Base-by-base conservation (phyloP, 225 moss, liverwort and hornwort genomes). In the Physcomitrellopsis africana region DNA sequence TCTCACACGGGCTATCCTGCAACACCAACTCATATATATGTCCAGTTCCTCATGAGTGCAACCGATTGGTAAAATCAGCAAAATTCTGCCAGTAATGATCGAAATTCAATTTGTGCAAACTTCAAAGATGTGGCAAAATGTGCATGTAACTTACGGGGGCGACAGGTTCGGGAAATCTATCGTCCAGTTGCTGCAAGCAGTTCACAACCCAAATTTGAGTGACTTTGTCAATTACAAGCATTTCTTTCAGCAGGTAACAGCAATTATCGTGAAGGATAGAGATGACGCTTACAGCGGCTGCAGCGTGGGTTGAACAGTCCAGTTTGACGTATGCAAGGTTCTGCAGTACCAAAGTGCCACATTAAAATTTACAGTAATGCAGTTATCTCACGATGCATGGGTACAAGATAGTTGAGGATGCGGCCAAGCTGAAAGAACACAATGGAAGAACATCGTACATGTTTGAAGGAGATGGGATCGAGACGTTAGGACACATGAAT, bases 261-360 rank as follows among this genome's bases (percentile, higher is more conserved):
- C 12, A 49, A 49, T 49, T 1, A 49, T 11, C 3, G 3, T 1
- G 11, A 15, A 49, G 3, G 48, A 49, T 13, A 19, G 0, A 18
- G 17, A 22, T 22, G 24, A 22, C 1, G 16, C 76, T 77, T 61
- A 77, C 76, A 13, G 56, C 24, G 45, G 41, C 10, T 68, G 76
- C 18, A 76, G n/a, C 5, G 2, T 44, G 12, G 76, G 68, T 68
- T 41, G 16, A 0, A 75, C 9, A 27, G 81, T 85, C 85, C 85
- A 85, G 47, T 85, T 85, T 29, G 68, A 41, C 42, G 42, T 64
- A 51, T 81, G 78, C 17, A 85, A 75, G 27, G 85, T 81, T 29
- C 85, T 85, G 59, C 68, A 76, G 17, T 27, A 17, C 24, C 3
- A 70, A 1, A 71, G 11, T 20, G 1, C 1, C 5, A 24, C 15